phyloP scores from a whole-genome alignment of 352 stramenopile species.

The Globisporangium carolinianum region DNA sequence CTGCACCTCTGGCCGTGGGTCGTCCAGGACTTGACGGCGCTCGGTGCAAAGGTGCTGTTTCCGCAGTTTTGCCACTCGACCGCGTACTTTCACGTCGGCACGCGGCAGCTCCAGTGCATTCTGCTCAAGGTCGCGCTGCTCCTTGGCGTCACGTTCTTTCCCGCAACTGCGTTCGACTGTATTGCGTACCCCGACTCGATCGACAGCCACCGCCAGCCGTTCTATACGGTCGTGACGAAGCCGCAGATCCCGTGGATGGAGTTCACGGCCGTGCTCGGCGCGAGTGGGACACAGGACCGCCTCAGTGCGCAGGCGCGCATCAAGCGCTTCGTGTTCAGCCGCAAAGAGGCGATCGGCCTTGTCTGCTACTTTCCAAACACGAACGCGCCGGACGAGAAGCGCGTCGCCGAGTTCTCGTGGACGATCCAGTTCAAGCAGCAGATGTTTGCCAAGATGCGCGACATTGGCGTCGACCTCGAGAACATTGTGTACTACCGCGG shows the following conservation, averaged over 20 bases:
- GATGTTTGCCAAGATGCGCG: conserved; percentile 73
- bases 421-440: conserved; percentile 83
- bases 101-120: conserved; percentile 79
- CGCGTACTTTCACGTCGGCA: conserved; percentile 81
- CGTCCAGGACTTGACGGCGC: conserved; percentile 70
- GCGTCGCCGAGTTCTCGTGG: conserved; percentile 78
- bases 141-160: conserved; percentile 63
- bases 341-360: conserved; percentile 73
- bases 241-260: conserved; percentile 77
- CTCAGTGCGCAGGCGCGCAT: conserved; percentile 55
- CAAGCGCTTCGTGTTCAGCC: conserved; percentile 74
- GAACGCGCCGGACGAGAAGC: conserved; percentile 66
- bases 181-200: conserved; percentile 43
- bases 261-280: conserved; percentile 63
- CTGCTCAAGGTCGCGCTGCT: conserved; percentile 76
- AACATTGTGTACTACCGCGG: conserved; percentile 85
- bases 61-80: conserved; percentile 76
- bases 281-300: conserved; percentile 62
- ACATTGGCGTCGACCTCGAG: conserved; percentile 67
- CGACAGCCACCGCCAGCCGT: conserved; percentile 48
- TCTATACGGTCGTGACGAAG: conserved; percentile 65
- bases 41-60: conserved; percentile 82
- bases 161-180: conserved; percentile 52
- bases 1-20: conserved; percentile 81
- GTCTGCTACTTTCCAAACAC: conserved; percentile 80